Evolutionary conservation across 2,329 filamentous ascomycete genomes (phyloP), one percentile per base, ranked within the genome.

Genomic region (Verruconis gallopava): DNA sequence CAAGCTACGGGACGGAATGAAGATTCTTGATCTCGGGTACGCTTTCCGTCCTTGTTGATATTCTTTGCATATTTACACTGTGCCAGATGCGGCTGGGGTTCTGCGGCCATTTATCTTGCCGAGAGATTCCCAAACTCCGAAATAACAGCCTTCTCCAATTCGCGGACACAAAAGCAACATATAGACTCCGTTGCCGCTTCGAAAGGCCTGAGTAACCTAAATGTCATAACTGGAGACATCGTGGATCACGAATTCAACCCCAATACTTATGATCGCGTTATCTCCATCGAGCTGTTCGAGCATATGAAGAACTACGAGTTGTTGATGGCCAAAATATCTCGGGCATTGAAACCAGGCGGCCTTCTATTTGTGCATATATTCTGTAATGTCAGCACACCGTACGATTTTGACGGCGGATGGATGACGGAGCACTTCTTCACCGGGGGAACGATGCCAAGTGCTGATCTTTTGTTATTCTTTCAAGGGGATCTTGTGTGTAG

Each of bases 221-320:
- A 58, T 0, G 73, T 81, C 46, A 70, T 82, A 46, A 82, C 78
- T 0, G 78, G 77, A 17, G 71, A 84, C 50, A 71, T 81, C 2
- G 74, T 77, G 13, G 71, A 75, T 44, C 75, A 80, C 51, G 73
- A 79, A 50, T 82, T 83, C 51, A 62, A 72, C 45, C 55, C 62
- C 6, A 62, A 63, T 19, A 62, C 55, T 4, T 83, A 75, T 50
- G 79, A 83, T 54, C 68, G 79, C 11, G 74, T 82, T 1, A 64
- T 83, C 13, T 77, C 73, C 5, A 78, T 83, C 47, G 79, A 81
- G 67, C 66, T 83, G 11, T 82, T 84, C 52, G 79, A 83, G 55
- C 79, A 83, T 57, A 82, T 83, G 78, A 83, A 83, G 56, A 83
- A 83, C 57, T 82, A 83, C 57, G 71, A 78, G 47, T 61, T 75